Conservation (phyloP, 768 basidiomycete genomes). For the Xerocomellus chrysenteron region DNA sequence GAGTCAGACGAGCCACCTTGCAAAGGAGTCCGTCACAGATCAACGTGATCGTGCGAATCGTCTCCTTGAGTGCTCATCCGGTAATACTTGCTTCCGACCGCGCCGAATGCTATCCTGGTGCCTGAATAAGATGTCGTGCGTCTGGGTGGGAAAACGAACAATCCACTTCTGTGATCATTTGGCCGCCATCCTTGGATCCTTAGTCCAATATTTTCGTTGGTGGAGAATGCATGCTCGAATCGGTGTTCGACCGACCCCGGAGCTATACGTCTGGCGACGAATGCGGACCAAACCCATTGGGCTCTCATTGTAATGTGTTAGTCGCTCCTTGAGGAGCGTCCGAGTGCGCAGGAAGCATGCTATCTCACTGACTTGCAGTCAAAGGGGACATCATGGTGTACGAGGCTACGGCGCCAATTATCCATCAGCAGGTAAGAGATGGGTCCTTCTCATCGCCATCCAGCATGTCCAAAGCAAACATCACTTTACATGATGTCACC, state of each 20-base stretch:
- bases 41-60: conserved; percentile 25
- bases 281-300: conserved; percentile 10
- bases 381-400: neutral
- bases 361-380: neutral
- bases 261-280: conserved; percentile 34
- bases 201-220: conserved; percentile 30
- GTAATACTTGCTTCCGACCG: too few species aligned
- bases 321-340: neutral
- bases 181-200: too few species aligned
- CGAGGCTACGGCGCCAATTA: neutral
- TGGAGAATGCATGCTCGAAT: conserved; percentile 18
- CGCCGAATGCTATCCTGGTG: too few species aligned
- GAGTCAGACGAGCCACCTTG: neutral
- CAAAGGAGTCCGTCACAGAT: neutral
- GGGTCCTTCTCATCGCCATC: conserved; percentile 10
- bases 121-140: too few species aligned
- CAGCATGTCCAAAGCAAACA: neutral
- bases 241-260: conserved; percentile 30
- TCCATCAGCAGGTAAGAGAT: neutral
- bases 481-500: too few species aligned
- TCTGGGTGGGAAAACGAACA: too few species aligned
- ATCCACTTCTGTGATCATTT: too few species aligned
- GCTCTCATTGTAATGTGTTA: neutral
- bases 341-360: neutral
- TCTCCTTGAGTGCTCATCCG: neutral